Base-by-base conservation (phyloP, 345 rosid genomes). In the Sonneratia alba region DNA sequence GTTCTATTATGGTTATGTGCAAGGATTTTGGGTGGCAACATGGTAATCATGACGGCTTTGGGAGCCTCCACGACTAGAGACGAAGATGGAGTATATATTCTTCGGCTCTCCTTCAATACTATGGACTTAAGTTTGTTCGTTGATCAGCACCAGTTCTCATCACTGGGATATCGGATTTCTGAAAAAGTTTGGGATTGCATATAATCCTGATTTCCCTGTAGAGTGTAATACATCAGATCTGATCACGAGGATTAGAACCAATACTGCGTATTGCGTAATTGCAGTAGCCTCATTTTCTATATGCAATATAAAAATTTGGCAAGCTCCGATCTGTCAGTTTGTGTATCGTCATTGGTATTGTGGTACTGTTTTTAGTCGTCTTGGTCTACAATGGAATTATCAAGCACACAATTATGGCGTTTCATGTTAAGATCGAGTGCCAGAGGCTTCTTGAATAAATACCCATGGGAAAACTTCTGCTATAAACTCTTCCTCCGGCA, bases 1-100 rank as follows among this genome's bases (percentile, higher is more conserved):
- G 70, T 87, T 83, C 73, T 85, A 81, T 72, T 63, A 85, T 68
- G 84, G 83, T 78, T 95, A 89, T 5, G 79, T 84, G 47, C 95
- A 80, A 66, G 84, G 79, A 70, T 27, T 91, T 77, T 43, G 91
- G 93, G 48, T 93, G 97, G 96, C 89, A 82, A 65, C 92, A 88
- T 65, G 92, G 88, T 78, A 88, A 81, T 57, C 91, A 79, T 40
- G 96, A 89, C 71, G 82, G 90, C 22, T 85, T 78, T 57, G 93
- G 88, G 67, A 79, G 74, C 68, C 64, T 82, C 73, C 89, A 83
- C 53, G 91, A 87, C n/a, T 85, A 86, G 82, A 69, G 63, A 70
- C 62, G 47, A 27, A 38, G 67, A 68, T 38, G 72, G 43, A 70
- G 43, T 40, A 74, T 45, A 53, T 59, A 36, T 74, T 67, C 73